phyloP scores from a whole-genome alignment of 441 rosid genomes.

The Jatropha podagrica region DNA sequence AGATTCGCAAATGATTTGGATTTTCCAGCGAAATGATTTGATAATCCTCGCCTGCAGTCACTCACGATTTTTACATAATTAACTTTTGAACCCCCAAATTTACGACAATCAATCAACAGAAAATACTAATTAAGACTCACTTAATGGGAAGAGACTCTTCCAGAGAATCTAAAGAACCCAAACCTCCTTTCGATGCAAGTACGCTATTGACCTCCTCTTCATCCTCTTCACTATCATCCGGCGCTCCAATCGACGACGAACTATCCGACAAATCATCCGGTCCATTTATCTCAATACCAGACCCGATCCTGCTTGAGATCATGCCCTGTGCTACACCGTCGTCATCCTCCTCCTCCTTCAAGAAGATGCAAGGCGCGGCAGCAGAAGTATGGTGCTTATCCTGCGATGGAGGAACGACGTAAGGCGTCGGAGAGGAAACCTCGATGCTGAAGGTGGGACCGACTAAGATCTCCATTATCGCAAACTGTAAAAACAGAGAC shows the following conservation, averaged over 20 bases:
- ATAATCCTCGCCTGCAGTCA: conserved; percentile 40
- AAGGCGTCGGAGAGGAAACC: conserved; percentile 25
- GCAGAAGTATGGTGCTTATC: conserved; percentile 25
- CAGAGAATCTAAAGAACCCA: conserved; percentile 43
- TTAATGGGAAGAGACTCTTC: conserved; percentile 78
- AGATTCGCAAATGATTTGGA: conserved; percentile 73
- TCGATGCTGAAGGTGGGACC: conserved; percentile 53
- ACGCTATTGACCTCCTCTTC: conserved; percentile 37
- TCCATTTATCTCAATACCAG: not conserved
- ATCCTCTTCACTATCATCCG: conserved; percentile 54
- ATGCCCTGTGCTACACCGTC: not conserved
- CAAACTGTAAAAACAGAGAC: not conserved
- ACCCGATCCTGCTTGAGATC: conserved; percentile 17
- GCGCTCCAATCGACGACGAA: conserved; percentile 70
- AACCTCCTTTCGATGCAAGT: conserved; percentile 35
- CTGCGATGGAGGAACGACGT: conserved; percentile 23
- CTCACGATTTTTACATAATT: no score
- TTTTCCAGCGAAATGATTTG: conserved; percentile 72
- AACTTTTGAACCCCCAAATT: no score
- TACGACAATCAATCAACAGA: no score
- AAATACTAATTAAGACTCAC: conserved; percentile 31
- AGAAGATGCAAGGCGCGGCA: conserved; percentile 24
- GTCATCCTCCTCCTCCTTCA: conserved; percentile 27
- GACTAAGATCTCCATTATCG: conserved; percentile 48
- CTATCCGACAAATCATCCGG: conserved; percentile 42